Base-by-base conservation (phyloP, 176 grass and related monocot genomes). In the Guadua angustifolia region DNA sequence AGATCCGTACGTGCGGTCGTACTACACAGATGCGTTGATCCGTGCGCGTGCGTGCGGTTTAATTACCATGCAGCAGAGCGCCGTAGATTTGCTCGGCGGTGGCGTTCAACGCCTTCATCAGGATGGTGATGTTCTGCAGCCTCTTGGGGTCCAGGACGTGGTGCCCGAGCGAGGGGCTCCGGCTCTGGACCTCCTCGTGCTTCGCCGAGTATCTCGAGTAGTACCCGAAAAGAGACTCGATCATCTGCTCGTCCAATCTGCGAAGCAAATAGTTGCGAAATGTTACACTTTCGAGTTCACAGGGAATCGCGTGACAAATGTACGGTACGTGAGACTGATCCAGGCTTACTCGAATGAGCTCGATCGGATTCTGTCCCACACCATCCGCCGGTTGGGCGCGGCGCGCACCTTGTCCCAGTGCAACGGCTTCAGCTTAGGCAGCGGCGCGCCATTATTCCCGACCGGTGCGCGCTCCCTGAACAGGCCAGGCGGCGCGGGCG, bases 401-500 rank as follows among this genome's bases (percentile, higher is more conserved):
- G 93, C 89, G 49, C 91, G 88, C 68, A 99, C 96, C 85, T 99
- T 99, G 91, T 99, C 96, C 96, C 96, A 99, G 82, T 99, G 96
- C 77, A 99, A 88, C 14, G 96, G 93, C 71, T 99, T 99, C 78
- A 99, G 91, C 84, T 98, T 98, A 0, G 93, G 87, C 77, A 98
- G 89, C 77, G 91, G 65, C 32, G 80, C 56, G 71, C 85, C 91
- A 57, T 93, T 90, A 76, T 89, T 47, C 42, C 85, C 83, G 1
- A 78, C 71, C 1, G 79, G 36, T 14, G 74, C 73, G 52, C 59
- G 17, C 72, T 80, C 87, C 73, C 83, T 77, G 43, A 79, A 65
- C 24, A 87, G 83, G 11, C 73, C 77, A 5, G 84, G 79, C 18
- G 90, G 80, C 71, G 82, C 77, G 4, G 84, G 79, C 18, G 90